These are phyloP conservation scores for Falciphora oryzae DNA, from an alignment of 2,329 filamentous ascomycete species.

Conservation along the genomic window DNA sequence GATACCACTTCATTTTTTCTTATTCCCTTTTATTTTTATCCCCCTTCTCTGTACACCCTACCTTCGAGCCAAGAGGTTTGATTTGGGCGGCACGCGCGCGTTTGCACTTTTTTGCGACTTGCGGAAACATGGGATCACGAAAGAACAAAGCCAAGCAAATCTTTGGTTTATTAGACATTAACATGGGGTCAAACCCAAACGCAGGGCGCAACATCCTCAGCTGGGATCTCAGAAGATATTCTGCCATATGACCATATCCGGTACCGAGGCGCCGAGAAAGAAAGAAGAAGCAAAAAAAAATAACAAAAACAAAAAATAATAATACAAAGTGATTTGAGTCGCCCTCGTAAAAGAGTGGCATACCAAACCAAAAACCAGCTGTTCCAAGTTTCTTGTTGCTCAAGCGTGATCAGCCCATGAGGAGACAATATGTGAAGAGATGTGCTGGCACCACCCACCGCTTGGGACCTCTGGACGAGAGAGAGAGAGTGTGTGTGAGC, in stretches of 20 bases:
- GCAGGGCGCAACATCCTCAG: not conserved
- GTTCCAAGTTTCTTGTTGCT: not conserved
- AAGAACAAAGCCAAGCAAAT: not conserved
- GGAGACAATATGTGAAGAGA: not conserved
- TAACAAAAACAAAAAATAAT: not conserved
- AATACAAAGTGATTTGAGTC: not conserved
- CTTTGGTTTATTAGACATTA: constrained; percentile 1
- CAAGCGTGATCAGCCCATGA: not conserved
- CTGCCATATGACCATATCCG: not conserved
- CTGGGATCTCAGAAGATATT: not conserved
- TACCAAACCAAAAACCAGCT: not conserved
- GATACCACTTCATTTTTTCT: constrained; percentile 6
- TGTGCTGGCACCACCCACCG: not conserved
- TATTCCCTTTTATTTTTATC: not conserved
- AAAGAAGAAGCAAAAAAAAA: not conserved
- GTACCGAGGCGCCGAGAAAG: not conserved
- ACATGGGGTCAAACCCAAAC: constrained; percentile 4
- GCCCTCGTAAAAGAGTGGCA: not conserved
- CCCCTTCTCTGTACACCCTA: not conserved
- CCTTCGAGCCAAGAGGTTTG: not conserved
- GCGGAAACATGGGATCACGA: not conserved
- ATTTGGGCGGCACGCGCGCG: not conserved
- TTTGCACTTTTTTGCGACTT: constrained; percentile 2
- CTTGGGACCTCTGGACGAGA: no score
- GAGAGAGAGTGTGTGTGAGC: no score